phyloP scores from a whole-genome alignment of 805 yeast species.

The Kodamaea fukazawae region DNA sequence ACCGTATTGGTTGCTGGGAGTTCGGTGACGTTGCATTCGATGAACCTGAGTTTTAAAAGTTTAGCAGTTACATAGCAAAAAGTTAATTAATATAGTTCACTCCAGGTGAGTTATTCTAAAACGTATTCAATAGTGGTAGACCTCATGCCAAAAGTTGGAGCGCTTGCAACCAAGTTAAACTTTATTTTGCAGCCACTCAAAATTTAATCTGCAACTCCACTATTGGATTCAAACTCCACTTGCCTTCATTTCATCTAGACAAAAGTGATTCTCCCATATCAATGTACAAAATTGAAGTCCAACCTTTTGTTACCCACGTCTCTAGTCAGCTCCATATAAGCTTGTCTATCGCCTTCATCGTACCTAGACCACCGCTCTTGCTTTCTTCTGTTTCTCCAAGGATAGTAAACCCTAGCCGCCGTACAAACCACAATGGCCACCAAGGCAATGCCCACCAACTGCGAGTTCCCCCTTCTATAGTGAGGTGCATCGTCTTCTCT shows the following conservation, averaged over 20 bases:
- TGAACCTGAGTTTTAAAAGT: constrained; percentile 4
- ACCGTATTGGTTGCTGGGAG: constrained; percentile 68
- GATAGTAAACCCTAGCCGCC: constrained; percentile 36
- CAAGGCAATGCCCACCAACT: constrained; percentile 35
- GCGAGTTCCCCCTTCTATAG: constrained; percentile 56
- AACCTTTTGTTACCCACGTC: constrained; percentile 60
- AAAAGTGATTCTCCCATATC: too few species aligned
- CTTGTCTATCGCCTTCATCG: constrained; percentile 47
- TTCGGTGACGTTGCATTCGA: constrained; percentile 56
- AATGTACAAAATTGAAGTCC: constrained; percentile 41
- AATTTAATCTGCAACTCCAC: too few species aligned
- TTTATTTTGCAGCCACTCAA: too few species aligned
- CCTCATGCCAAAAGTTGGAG: too few species aligned
- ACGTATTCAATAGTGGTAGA: too few species aligned
- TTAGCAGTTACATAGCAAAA: too few species aligned
- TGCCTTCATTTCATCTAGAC: too few species aligned
- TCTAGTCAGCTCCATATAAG: constrained; percentile 43
- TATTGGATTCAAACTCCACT: too few species aligned
- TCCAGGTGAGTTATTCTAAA: too few species aligned
- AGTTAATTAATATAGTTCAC: too few species aligned
- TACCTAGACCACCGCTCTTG: constrained; percentile 50
- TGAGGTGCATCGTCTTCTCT: constrained; percentile 55
- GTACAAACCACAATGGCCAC: constrained; percentile 29
- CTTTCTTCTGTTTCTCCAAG: constrained; percentile 41
- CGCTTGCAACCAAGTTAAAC: too few species aligned